A percentile compares a stretch with the other conserved stretches of the same genome.
Evolutionary conservation across 2,329 filamentous ascomycete species (phyloP).

Genomic region (Monosporascus ibericus): DNA sequence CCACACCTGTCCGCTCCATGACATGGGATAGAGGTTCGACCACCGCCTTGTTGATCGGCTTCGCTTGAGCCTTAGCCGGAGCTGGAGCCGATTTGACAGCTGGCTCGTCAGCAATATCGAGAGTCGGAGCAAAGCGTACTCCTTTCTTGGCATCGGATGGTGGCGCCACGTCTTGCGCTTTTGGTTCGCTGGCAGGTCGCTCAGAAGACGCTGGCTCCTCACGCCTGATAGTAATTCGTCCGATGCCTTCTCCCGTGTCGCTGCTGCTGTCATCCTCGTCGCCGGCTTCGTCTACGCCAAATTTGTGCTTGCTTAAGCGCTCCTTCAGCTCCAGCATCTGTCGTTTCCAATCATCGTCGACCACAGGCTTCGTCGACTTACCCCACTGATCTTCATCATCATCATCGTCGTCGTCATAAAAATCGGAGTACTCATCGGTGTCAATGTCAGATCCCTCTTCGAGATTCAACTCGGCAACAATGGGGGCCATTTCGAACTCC

Average conservation of each 20-base stretch:
- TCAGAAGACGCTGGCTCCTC: slow-evolving; percentile 12
- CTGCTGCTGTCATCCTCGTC: slow-evolving; percentile 13
- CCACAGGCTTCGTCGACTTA: slow-evolving; percentile 58
- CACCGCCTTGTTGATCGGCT: slow-evolving; percentile 22
- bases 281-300: slow-evolving; percentile 46
- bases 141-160: slow-evolving; percentile 17
- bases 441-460: slow-evolving; percentile 59
- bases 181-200: slow-evolving; percentile 17
- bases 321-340: slow-evolving; percentile 84
- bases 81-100: slow-evolving; percentile 17
- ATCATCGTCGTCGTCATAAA: slow-evolving; percentile 45
- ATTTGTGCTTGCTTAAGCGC: slow-evolving; percentile 42
- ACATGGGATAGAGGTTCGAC: slow-evolving; percentile 48
- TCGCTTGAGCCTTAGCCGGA: slow-evolving; percentile 1
- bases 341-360: slow-evolving; percentile 69
- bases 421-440: slow-evolving; percentile 44
- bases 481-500: slow-evolving; percentile 78
- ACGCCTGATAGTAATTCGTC: slow-evolving; percentile 29
- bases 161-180: background rate
- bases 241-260: slow-evolving; percentile 25
- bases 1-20: slow-evolving; percentile 35
- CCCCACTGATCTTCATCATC: slow-evolving; percentile 64
- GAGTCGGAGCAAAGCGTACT: slow-evolving; percentile 22
- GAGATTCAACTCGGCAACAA: slow-evolving; percentile 86
- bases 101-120: slow-evolving; percentile 21